Base-by-base conservation (phyloP, 805 yeast species). In the Yamadazyma tumulicola region DNA sequence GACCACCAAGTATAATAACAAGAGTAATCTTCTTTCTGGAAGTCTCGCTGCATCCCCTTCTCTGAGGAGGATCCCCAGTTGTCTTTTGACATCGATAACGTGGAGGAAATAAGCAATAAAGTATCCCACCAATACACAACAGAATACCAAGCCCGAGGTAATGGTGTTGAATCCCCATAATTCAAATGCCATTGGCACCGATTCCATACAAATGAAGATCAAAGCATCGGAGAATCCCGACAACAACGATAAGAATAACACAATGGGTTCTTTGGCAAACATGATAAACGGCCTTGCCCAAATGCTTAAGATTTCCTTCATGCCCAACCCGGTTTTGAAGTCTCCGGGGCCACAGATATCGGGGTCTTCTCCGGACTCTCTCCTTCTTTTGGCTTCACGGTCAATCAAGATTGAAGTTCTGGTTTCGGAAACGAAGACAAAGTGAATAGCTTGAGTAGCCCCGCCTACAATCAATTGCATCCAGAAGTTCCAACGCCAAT, bases 151-250 rank as follows among this genome's bases (percentile, higher is more conserved):
- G 6, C 68, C 68, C 4, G 35, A 22, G 9, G 38, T 37, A 17
- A 50, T 48, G 17, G 57, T 48, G 4, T 56, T 51, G 39, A 61
- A 64, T 5, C 51, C 48, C 67, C 67, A 64, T 42, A 61, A 65
- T 20, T 30, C 35, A 40, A 55, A 64, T 0, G 58, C 67, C 14
- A 56, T 39, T 8, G 54, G 42, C 34, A 57, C 60, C 3, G 66
- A 59, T 34, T 62, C 64, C 61, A 61, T 55, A 43, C 63, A 61
- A 22, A 57, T 53, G 48, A 64, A 64, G 32, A 63, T 64, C 46
- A 63, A 54, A 6, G 68, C 69, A 42, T 64, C 69, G 3, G 64
- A 55, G 42, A 64, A 64, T 6, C 69, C 69, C 5, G 67, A 59
- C 29, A 64, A 57, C 26, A 64, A 49, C 6, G 65, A 59, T 26